Conservation (phyloP, 106 monocot species). For the Acorus calamus region DNA sequence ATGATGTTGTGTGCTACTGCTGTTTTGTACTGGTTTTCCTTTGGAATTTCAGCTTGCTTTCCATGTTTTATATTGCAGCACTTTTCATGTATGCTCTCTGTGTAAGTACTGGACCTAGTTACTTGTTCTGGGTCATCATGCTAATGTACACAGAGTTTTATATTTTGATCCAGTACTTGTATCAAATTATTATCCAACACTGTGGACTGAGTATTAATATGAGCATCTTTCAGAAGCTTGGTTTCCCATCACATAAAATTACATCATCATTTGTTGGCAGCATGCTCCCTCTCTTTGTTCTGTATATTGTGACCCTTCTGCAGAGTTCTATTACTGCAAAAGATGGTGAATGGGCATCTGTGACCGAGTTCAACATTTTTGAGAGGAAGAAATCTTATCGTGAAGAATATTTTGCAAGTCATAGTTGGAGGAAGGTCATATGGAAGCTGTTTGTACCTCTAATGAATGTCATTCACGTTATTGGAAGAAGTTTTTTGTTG, state of each 20-base stretch:
- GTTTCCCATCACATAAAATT: slow-evolving; percentile 71
- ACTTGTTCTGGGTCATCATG: slow-evolving; percentile 83
- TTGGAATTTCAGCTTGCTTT: slow-evolving; percentile 89
- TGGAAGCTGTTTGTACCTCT: slow-evolving; percentile 32
- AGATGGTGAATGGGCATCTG: slow-evolving; percentile 83
- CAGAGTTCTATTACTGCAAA: slow-evolving; percentile 94
- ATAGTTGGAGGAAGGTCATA: slow-evolving; percentile 30
- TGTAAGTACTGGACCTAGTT: slow-evolving; percentile 87
- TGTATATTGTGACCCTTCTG: slow-evolving; percentile 75
- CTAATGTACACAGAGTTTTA: slow-evolving; percentile 86
- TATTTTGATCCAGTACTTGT: slow-evolving; percentile 84
- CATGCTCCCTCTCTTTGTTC: slow-evolving; percentile 78
- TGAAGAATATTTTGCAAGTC: slow-evolving; percentile 13
- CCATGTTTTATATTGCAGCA: slow-evolving; percentile 81
- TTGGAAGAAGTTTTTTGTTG: slow-evolving; percentile 45
- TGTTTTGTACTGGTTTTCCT: slow-evolving; percentile 83
- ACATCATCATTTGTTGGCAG: slow-evolving; percentile 79
- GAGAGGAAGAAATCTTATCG: slow-evolving; percentile 20
- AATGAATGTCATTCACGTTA: slow-evolving; percentile 28
- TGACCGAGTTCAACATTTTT: slow-evolving; percentile 51
- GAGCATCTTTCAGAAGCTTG: slow-evolving; percentile 44
- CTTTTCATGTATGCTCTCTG: slow-evolving; percentile 96
- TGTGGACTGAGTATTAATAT: slow-evolving; percentile 51
- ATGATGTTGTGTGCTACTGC: slow-evolving; percentile 92
- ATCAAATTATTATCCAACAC: slow-evolving; percentile 94